Evolutionary conservation across 257 asterid genomes (phyloP).

Genomic region (Salvia hispanica): DNA sequence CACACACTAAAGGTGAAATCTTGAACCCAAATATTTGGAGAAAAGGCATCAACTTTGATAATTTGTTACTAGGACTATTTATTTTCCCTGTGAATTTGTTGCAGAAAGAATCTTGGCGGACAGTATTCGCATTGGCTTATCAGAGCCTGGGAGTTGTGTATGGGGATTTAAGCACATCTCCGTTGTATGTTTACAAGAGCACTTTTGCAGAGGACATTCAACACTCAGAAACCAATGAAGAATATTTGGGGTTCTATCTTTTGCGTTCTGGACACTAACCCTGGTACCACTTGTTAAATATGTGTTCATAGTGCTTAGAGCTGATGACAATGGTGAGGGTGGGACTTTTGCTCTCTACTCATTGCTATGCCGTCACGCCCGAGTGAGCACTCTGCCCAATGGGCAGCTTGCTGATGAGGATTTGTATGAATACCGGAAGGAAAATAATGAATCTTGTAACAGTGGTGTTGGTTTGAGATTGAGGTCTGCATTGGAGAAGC

Average conservation of each 20-base stretch:
- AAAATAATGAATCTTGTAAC: slow-evolving; percentile 41
- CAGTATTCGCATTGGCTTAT: slow-evolving; percentile 74
- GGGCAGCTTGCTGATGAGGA: slow-evolving; percentile 92
- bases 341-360: slow-evolving; percentile 93
- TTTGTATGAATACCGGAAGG: slow-evolving; percentile 68
- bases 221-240: slow-evolving; percentile 88
- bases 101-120: slow-evolving; percentile 88
- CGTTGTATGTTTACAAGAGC: slow-evolving; percentile 90
- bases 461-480: slow-evolving; percentile 59
- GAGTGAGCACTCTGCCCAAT: slow-evolving; percentile 77
- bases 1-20: slow-evolving; percentile 62
- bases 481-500: slow-evolving; percentile 75
- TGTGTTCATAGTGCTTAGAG: slow-evolving; percentile 82
- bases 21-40: slow-evolving; percentile 10
- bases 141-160: slow-evolving; percentile 95
- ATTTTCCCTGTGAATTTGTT: slow-evolving; percentile 9
- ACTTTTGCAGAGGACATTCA: slow-evolving; percentile 95
- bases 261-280: slow-evolving; percentile 90
- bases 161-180: slow-evolving; percentile 95
- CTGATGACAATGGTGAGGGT: slow-evolving; percentile 97
- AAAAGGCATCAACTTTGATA: neutral
- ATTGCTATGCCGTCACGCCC: slow-evolving; percentile 79
- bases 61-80: neutral
- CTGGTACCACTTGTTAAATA: slow-evolving; percentile 81
- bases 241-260: slow-evolving; percentile 84